Evolutionary conservation across 257 asterid genomes (phyloP).

Genomic region (Fraxinus cuspidata): DNA sequence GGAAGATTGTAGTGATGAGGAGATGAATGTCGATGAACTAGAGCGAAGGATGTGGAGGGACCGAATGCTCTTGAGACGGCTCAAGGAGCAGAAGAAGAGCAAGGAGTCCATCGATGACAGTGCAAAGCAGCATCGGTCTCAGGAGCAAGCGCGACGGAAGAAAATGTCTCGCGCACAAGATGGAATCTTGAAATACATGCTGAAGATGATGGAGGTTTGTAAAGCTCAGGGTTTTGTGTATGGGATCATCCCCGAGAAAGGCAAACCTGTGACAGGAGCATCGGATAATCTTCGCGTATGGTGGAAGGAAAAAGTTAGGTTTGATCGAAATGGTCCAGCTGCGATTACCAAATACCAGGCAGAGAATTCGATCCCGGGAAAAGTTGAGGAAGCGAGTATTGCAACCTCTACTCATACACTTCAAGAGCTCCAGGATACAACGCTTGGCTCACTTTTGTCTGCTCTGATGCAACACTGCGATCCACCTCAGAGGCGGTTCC

Average conservation of each 20-base stretch:
- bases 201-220: slow-evolving; percentile 70
- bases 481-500: slow-evolving; percentile 59
- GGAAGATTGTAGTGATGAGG: slow-evolving; percentile 57
- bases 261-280: slow-evolving; percentile 64
- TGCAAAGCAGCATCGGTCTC: slow-evolving; percentile 47
- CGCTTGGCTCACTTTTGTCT: slow-evolving; percentile 56
- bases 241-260: slow-evolving; percentile 70
- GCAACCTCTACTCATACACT: slow-evolving; percentile 40
- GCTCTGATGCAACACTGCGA: slow-evolving; percentile 64
- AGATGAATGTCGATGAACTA: slow-evolving; percentile 53
- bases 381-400: slow-evolving; percentile 34
- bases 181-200: slow-evolving; percentile 63
- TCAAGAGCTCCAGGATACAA: slow-evolving; percentile 60
- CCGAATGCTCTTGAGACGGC: slow-evolving; percentile 45
- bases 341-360: slow-evolving; percentile 49
- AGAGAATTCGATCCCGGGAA: slow-evolving; percentile 40
- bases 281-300: slow-evolving; percentile 65
- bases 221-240: slow-evolving; percentile 69
- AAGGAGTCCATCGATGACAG: slow-evolving; percentile 38
- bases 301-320: slow-evolving; percentile 74
- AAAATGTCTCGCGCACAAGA: slow-evolving; percentile 74
- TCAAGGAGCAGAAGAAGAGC: slow-evolving; percentile 51
- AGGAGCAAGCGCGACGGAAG: slow-evolving; percentile 65
- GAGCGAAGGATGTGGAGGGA: slow-evolving; percentile 63
- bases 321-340: slow-evolving; percentile 62